phyloP scores from a whole-genome alignment of 148 eudicot genomes.

The Amaranthus hypochondriacus region DNA sequence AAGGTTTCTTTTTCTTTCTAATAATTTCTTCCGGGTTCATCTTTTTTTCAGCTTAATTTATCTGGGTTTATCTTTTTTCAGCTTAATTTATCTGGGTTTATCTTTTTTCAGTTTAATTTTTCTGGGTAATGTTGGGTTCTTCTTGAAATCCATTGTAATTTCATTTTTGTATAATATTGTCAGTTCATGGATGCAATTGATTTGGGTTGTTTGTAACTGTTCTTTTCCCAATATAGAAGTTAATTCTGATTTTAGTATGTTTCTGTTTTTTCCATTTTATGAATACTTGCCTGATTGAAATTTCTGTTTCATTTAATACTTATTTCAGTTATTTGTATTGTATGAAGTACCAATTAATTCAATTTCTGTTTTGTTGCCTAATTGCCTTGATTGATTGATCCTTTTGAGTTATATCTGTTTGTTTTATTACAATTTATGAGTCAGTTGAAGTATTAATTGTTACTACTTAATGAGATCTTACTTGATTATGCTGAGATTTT shows the following conservation, averaged over 20 bases:
- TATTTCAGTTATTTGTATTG: not conserved
- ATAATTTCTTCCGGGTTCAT: not conserved
- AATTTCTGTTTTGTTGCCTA: not conserved
- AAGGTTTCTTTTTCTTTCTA: not conserved
- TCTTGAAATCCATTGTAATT: not conserved
- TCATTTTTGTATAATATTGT: not conserved
- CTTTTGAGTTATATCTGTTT: not conserved
- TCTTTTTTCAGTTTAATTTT: too few relatives aligned
- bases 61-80: conserved; percentile 13
- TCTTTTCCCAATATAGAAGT: not conserved
- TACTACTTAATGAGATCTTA: conserved; percentile 13
- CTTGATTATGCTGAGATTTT: conserved; percentile 16
- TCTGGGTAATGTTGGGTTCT: not conserved
- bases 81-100: not conserved
- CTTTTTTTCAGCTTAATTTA: not conserved
- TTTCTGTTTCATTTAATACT: too few relatives aligned
- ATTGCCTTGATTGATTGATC: not conserved
- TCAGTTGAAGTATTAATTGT: not conserved
- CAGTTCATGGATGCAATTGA: not conserved
- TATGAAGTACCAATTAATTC: not conserved
- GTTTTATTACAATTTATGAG: not conserved
- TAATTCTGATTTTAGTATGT: not conserved
- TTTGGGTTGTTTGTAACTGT: not conserved
- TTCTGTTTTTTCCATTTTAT: not conserved
- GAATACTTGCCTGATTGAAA: not conserved